These are phyloP conservation scores for Bolboschoenus planiculmis DNA, from an alignment of 176 grass and related monocot genomes.

Conservation along the genomic window DNA sequence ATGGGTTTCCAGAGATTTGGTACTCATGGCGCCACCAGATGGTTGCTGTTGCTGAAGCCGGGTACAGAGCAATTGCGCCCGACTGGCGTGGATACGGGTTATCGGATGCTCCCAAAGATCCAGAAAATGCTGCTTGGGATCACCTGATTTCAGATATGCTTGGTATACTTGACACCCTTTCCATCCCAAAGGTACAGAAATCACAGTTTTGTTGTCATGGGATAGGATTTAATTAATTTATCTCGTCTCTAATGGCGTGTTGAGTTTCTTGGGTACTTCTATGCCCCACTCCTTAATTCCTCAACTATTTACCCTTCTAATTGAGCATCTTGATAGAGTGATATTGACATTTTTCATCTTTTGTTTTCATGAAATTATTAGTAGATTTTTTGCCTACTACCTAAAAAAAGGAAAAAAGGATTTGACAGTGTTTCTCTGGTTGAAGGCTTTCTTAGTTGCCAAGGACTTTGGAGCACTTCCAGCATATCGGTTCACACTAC, in stretches of 20 bases:
- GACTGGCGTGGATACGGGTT: conserved; percentile 38
- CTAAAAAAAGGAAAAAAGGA: too few species aligned
- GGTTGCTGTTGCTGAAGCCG: conserved; percentile 24
- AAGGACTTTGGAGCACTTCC: conserved; percentile 31
- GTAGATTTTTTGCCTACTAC: too few species aligned
- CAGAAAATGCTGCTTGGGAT: conserved; percentile 10
- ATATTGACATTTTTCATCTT: too few species aligned
- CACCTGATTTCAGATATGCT: conserved; percentile 8
- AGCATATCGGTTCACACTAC: conserved; percentile 43
- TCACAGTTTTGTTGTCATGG: background rate
- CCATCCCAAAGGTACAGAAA: conserved; percentile 27
- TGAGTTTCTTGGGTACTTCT: background rate
- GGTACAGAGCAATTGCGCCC: conserved; percentile 27
- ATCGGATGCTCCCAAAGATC: conserved; percentile 11
- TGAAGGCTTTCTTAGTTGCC: conserved; percentile 26
- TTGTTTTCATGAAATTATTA: too few species aligned
- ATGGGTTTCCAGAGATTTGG: conserved; percentile 48
- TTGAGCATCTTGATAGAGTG: too few species aligned
- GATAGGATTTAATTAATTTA: background rate
- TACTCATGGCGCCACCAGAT: conserved; percentile 44
- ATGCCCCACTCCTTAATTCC: background rate
- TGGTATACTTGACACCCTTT: conserved; percentile 4
- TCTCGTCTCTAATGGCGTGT: background rate
- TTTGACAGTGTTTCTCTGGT: background rate
- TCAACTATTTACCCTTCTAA: background rate